Percentiles rank a stretch among this genome's conserved stretches.
phyloP scores from a whole-genome alignment of 1,284 basidiomycete species.

The Fomes fomentarius region DNA sequence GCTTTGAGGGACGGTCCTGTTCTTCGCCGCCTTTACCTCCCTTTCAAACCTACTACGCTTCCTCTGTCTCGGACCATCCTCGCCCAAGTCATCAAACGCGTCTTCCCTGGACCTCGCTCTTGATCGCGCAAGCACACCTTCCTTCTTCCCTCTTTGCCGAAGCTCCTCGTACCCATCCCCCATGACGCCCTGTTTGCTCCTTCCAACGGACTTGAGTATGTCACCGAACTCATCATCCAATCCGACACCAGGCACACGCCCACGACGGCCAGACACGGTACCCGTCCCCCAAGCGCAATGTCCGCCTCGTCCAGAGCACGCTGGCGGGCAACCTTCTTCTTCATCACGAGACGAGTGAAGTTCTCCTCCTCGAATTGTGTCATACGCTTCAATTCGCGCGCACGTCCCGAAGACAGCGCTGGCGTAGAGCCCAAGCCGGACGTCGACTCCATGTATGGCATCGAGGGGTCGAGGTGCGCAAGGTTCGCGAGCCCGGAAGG shows the following conservation, averaged over 20 bases:
- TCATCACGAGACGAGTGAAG: slow-evolving; percentile 90
- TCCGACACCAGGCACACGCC: slow-evolving; percentile 68
- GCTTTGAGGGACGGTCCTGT: slow-evolving; percentile 33
- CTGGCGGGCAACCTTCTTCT: slow-evolving; percentile 84
- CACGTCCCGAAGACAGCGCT: slow-evolving; percentile 64
- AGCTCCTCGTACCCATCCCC: slow-evolving; percentile 80
- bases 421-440: slow-evolving; percentile 76
- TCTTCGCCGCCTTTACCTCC: slow-evolving; percentile 63
- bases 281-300: slow-evolving; percentile 82
- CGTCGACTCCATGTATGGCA: slow-evolving; percentile 73
- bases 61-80: slow-evolving; percentile 46
- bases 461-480: slow-evolving; percentile 64
- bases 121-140: slow-evolving; percentile 58
- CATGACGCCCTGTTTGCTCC: slow-evolving; percentile 44
- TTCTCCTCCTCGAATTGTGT: slow-evolving; percentile 96
- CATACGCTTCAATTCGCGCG: slow-evolving; percentile 80
- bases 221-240: slow-evolving; percentile 87
- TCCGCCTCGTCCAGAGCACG: slow-evolving; percentile 90
- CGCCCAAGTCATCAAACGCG: slow-evolving; percentile 45
- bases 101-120: slow-evolving; percentile 45
- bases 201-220: slow-evolving; percentile 63
- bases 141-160: slow-evolving; percentile 68
- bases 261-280: slow-evolving; percentile 52
- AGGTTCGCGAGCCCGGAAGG: slow-evolving; percentile 77
- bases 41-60: slow-evolving; percentile 82